Evolutionary conservation across 768 basidiomycete genomes (phyloP), one percentile per base, ranked within the genome.

Genomic region (Psilocybe cubensis): DNA sequence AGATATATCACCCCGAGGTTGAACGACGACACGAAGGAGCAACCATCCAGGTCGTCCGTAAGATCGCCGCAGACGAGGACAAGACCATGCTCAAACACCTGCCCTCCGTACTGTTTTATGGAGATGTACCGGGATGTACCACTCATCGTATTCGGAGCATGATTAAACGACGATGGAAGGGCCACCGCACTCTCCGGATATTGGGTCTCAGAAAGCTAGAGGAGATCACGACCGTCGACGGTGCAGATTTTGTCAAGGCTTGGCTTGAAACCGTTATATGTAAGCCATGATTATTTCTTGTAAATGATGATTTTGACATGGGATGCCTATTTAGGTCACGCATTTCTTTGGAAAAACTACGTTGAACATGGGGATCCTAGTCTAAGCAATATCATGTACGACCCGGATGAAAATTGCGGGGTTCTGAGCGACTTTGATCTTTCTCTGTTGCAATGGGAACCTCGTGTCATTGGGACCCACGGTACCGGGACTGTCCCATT

Each of bases 91-190:
- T 35, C 1, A 40, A 54, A 2, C 56, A 61, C 29, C 52, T 62
- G 3, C 57, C 61, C 2, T 9, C 24, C 10, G 3, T 58, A 3
- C 35, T 46, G 7, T 62, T 58, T n/a, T 50, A 40, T 20, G 54
- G 54, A 11, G 49, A 62, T n/a, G 20, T 62, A 3, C 21, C 4
- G 11, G 24, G 45, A 3, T 47, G 43, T 17, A 28, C 27, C 17
- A 62, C 57, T 25, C 23, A 35, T 5, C 54, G 57, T 6, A 42
- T 58, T 24, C 47, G 61, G n/a, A 62, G 57, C 20, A 52, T 54
- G 44, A 31, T 54, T 44, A 14, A 14, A 44, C 42, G 42, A 21
- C 5, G 7, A 44, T 44, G 42, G 42, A 53, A 18, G 14, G 38
- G 52, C 23, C 12, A 23, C 25, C 38, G 38, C 1, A 53, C 38